Conservation (phyloP, 306 rosid genomes). For the Arachis stenosperma region DNA sequence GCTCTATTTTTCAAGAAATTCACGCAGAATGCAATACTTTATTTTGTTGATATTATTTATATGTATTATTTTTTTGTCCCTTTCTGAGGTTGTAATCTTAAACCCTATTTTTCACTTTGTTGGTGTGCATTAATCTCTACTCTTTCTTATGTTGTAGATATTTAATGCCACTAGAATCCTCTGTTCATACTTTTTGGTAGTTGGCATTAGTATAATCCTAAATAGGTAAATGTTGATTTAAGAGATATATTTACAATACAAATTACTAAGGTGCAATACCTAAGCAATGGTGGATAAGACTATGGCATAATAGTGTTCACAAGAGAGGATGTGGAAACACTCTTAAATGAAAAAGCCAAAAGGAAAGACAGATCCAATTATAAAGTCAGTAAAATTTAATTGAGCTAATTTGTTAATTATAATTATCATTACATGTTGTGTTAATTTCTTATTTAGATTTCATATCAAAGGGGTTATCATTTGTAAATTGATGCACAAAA, state of each 20-base stretch:
- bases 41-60: too few species aligned
- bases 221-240: not conserved
- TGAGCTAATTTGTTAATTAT: not conserved
- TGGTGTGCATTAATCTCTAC: too few species aligned
- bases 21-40: too few species aligned
- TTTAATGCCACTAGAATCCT: slow-evolving; percentile 35
- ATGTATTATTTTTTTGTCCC: too few species aligned
- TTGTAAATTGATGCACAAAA: slow-evolving; percentile 20
- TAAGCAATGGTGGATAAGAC: slow-evolving; percentile 90
- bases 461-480: slow-evolving; percentile 1
- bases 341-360: slow-evolving; percentile 77
- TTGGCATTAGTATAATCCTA: slow-evolving; percentile 34
- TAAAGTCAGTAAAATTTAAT: slow-evolving; percentile 61
- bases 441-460: slow-evolving; percentile 8
- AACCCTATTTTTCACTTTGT: too few species aligned
- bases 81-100: too few species aligned
- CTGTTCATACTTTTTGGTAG: slow-evolving; percentile 38
- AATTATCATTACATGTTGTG: too few species aligned
- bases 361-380: slow-evolving; percentile 91
- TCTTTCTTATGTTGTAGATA: too few species aligned
- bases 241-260: too few species aligned
- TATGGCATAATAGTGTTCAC: slow-evolving; percentile 80
- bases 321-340: slow-evolving; percentile 88
- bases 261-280: not conserved
- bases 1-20: too few species aligned